phyloP scores from a whole-genome alignment of 768 basidiomycete genomes.

The Gloeophyllum trabeum region DNA sequence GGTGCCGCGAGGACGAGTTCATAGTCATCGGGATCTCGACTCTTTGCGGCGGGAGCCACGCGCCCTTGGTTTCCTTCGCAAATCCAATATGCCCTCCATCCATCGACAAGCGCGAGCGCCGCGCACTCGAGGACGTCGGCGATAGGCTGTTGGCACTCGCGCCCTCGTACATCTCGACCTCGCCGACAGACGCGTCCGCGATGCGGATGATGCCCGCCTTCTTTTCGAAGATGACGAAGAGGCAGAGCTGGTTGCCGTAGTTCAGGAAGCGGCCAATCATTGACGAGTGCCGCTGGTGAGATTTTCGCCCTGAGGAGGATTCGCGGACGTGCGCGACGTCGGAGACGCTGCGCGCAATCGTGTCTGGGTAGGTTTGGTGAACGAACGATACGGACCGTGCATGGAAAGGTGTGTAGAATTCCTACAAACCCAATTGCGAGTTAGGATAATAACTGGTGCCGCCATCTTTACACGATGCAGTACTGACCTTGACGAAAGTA shows the following conservation, averaged over 20 bases:
- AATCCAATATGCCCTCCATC: conserved; percentile 25
- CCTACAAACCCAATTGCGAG: too few species aligned
- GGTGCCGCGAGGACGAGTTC: conserved; percentile 10
- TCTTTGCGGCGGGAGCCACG: conserved; percentile 39
- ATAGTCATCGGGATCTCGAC: conserved; percentile 33
- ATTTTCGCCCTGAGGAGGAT: background rate
- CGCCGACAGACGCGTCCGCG: conserved; percentile 70
- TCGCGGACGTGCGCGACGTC: background rate
- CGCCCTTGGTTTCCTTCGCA: conserved; percentile 23
- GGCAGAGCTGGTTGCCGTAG: conserved; percentile 62
- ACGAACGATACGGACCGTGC: conserved; percentile 62
- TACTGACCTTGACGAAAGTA: conserved; percentile 64
- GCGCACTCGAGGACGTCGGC: conserved; percentile 6
- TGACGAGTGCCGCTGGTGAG: background rate
- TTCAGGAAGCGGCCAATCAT: conserved; percentile 16
- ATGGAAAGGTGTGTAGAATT: conserved; percentile 71
- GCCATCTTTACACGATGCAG: too few species aligned
- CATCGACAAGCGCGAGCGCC: conserved; percentile 30
- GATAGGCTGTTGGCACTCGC: conserved; percentile 11
- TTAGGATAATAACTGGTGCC: too few species aligned
- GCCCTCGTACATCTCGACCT: conserved; percentile 51
- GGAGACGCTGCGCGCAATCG: conserved; percentile 23
- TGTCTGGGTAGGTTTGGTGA: conserved; percentile 51
- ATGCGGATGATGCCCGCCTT: conserved; percentile 78
- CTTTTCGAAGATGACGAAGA: conserved; percentile 84